These are phyloP conservation scores for Linnemannia zychae DNA, from an alignment of 192 early-diverging fungal species.

Conservation along the genomic window DNA sequence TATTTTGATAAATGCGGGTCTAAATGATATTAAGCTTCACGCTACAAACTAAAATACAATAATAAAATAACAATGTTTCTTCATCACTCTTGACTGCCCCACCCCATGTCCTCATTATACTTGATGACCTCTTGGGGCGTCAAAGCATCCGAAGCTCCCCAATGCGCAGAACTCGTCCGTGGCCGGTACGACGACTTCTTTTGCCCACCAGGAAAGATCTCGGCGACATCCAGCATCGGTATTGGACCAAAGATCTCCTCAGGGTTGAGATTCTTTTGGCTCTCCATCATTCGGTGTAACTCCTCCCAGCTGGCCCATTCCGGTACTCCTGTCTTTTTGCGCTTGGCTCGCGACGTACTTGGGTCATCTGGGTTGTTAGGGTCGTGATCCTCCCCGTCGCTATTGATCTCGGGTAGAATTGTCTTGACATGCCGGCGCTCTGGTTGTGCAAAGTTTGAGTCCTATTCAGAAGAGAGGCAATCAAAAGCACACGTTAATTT, in stretches of 20 bases:
- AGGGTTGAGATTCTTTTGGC: conserved; percentile 31
- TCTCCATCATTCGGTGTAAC: conserved; percentile 21
- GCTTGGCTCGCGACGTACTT: neutral
- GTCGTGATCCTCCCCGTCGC: conserved; percentile 21
- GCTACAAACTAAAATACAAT: neutral
- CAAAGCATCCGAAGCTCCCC: conserved; percentile 36
- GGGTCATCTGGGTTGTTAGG: neutral
- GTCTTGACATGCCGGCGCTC: conserved; percentile 15
- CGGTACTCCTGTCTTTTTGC: conserved; percentile 6
- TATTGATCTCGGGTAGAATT: conserved; percentile 28
- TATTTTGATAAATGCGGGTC: no score
- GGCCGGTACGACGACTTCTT: neutral
- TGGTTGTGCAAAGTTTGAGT: neutral
- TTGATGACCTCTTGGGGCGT: conserved; percentile 31
- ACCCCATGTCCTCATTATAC: conserved; percentile 53
- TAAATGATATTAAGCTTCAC: no score
- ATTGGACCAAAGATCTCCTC: conserved; percentile 43
- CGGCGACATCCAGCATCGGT: conserved; percentile 31
- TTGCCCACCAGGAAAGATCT: conserved; percentile 29
- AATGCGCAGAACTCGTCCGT: conserved; percentile 43
- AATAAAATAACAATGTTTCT: no score
- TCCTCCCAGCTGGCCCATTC: conserved; percentile 35
- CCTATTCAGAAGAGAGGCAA: neutral
- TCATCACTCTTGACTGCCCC: conserved; percentile 22
- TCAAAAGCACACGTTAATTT: no score